A percentile compares a stretch with the other conserved stretches of the same genome.
These are phyloP conservation scores for Recurvomyces mirabilis DNA, from an alignment of 495 filamentous ascomycete species.

Conservation along the genomic window DNA sequence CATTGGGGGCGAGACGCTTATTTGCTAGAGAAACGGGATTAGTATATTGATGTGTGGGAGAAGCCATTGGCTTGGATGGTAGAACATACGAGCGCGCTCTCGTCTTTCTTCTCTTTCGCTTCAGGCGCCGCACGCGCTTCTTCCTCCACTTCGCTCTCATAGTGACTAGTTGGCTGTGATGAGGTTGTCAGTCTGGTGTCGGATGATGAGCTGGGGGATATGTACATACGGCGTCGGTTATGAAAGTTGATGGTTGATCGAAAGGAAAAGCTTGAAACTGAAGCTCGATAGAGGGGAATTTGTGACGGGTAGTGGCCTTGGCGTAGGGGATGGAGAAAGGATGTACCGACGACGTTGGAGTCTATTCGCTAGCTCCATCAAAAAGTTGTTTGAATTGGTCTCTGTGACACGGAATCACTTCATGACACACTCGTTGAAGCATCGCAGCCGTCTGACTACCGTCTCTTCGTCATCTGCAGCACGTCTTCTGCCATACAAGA, in stretches of 20 bases:
- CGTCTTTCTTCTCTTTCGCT: slow-evolving; percentile 99
- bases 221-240: neutral
- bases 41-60: too few relatives aligned
- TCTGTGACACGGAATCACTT: too few relatives aligned
- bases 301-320: too few relatives aligned
- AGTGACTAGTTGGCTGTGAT: slow-evolving; percentile 39
- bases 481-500: too few relatives aligned
- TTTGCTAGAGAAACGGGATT: too few relatives aligned
- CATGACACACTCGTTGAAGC: too few relatives aligned
- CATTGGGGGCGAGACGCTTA: slow-evolving; percentile 31
- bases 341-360: too few relatives aligned
- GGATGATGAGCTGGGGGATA: neutral
- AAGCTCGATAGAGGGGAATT: neutral
- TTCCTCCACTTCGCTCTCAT: slow-evolving; percentile 99
- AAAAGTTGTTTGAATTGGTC: too few relatives aligned
- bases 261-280: neutral
- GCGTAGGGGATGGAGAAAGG: too few relatives aligned
- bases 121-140: slow-evolving; percentile 95
- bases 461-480: too few relatives aligned
- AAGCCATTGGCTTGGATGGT: neutral
- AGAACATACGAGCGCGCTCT: slow-evolving; percentile 75
- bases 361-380: too few relatives aligned
- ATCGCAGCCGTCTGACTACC: too few relatives aligned
- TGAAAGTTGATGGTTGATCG: neutral
- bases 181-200: neutral